A percentile compares a stretch with the other conserved stretches of the same genome.
Conservation (phyloP, 305 asterid genomes). For the Rubia tinctorum region DNA sequence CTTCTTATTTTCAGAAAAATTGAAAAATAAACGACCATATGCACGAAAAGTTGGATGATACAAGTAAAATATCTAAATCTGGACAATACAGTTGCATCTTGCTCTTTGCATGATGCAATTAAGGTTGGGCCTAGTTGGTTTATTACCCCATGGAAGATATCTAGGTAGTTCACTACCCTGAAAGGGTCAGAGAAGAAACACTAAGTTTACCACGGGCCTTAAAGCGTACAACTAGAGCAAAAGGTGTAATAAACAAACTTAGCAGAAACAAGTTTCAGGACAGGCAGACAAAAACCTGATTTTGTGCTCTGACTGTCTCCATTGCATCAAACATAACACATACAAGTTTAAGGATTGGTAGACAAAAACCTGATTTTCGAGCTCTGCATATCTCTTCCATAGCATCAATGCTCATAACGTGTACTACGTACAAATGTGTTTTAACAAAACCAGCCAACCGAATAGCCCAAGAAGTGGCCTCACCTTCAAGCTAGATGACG, state of each 20-base stretch:
- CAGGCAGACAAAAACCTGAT: constrained; percentile 51
- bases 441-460: constrained; percentile 92
- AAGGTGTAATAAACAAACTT: background rate
- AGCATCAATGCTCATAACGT: constrained; percentile 99
- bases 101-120: background rate
- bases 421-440: constrained; percentile 89
- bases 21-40: background rate
- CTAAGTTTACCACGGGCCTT: background rate
- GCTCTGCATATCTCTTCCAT: constrained; percentile 97
- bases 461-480: constrained; percentile 94
- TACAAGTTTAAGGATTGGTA: background rate
- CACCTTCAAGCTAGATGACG: constrained; percentile 80
- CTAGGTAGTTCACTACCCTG: background rate
- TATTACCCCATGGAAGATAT: background rate
- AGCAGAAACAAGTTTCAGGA: background rate
- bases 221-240: background rate
- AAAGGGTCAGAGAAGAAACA: background rate
- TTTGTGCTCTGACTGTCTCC: constrained; percentile 90
- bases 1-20: background rate
- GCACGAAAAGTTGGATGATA: background rate
- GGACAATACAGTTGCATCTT: background rate
- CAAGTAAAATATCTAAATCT: background rate
- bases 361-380: constrained; percentile 79
- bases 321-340: constrained; percentile 54
- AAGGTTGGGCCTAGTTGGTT: background rate